Evolutionary conservation across 2,329 filamentous ascomycete genomes (phyloP).

Genomic region (Fusarium sp.): DNA sequence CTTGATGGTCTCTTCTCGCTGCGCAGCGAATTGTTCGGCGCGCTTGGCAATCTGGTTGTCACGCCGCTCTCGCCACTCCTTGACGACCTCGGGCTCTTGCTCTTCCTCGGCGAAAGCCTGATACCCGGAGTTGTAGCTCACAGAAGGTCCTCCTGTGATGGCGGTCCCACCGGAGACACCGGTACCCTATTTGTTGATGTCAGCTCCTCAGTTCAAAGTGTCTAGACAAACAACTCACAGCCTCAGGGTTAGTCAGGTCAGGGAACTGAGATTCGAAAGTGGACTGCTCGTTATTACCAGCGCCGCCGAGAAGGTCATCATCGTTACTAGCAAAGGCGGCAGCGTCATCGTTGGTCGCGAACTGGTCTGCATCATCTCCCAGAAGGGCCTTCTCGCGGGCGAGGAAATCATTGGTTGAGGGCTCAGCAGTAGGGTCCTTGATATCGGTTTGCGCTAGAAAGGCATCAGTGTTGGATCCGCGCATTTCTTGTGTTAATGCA

Average conservation of each 20-base stretch:
- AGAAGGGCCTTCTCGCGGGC: conserved; percentile 88
- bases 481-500: conserved; percentile 25
- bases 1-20: conserved; percentile 85
- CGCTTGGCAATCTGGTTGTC: conserved; percentile 84
- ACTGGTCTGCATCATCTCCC: conserved; percentile 92
- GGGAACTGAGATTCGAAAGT: conserved; percentile 91
- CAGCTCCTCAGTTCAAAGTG: neutral
- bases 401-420: conserved; percentile 83
- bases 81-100: conserved; percentile 87
- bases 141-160: conserved; percentile 79
- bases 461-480: conserved; percentile 27
- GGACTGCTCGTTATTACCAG: conserved; percentile 61
- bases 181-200: conserved; percentile 40
- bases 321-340: conserved; percentile 69
- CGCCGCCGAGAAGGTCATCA: conserved; percentile 78
- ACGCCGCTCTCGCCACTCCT: conserved; percentile 90
- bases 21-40: conserved; percentile 80
- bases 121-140: conserved; percentile 69
- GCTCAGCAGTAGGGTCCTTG: conserved; percentile 63
- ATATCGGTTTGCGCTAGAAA: conserved; percentile 72
- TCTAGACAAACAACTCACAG: conserved; percentile 41
- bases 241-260: conserved; percentile 64
- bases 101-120: conserved; percentile 69
- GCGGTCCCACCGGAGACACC: conserved; percentile 42
- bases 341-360: conserved; percentile 78